phyloP scores from a whole-genome alignment of 352 stramenopile species.

The Phytophthora brassicae region DNA sequence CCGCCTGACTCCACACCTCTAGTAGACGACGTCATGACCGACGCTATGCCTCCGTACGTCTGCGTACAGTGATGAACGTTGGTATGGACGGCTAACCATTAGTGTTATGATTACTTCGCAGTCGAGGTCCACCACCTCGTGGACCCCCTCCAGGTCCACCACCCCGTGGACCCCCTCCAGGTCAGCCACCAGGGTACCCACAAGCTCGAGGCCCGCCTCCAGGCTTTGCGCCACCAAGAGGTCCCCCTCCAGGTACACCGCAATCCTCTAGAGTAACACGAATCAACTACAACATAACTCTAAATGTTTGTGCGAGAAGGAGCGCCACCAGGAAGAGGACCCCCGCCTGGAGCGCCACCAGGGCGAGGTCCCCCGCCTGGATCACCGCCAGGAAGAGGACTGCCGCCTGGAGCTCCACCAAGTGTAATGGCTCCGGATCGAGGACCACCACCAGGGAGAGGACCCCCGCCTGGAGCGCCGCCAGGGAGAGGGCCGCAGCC shows the following conservation, averaged over 20 bases:
- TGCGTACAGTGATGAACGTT: background rate
- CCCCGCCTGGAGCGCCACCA: conserved; percentile 26
- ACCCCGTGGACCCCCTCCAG: conserved; percentile 41
- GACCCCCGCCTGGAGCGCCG: conserved; percentile 25
- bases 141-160: conserved; percentile 34
- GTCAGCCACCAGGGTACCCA: conserved; percentile 50
- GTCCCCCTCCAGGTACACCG: conserved; percentile 43
- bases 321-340: conserved; percentile 34
- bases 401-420: conserved; percentile 24
- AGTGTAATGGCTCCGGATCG: no score
- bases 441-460: background rate
- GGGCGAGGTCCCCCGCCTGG: conserved; percentile 22
- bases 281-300: background rate
- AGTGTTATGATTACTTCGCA: conserved; percentile 13
- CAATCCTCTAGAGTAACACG: background rate
- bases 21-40: conserved; percentile 33
- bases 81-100: background rate
- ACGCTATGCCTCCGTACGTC: conserved; percentile 32
- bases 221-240: conserved; percentile 45
- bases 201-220: conserved; percentile 57
- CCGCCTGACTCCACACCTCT: conserved; percentile 4
- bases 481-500: conserved; percentile 27
- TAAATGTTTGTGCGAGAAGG: conserved; percentile 2
- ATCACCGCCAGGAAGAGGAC: conserved; percentile 27
- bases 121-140: conserved; percentile 33